Evolutionary conservation across 768 basidiomycete species (phyloP).

Genomic region (Hygrocybe coccinea): DNA sequence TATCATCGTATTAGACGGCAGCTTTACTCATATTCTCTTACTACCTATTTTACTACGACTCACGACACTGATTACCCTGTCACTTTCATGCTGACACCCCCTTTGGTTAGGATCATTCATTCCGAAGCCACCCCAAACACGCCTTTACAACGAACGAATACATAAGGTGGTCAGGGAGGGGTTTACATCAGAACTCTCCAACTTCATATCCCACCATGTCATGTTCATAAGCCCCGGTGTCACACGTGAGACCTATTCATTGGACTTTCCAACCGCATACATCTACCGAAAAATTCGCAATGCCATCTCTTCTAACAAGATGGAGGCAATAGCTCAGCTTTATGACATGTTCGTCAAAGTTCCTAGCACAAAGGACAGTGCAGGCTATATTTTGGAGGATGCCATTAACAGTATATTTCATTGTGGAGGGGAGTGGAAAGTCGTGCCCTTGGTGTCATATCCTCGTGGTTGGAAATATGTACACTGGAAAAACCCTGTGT

Average conservation of each 20-base stretch:
- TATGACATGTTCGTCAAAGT: constrained; percentile 12
- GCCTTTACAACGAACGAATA: background rate
- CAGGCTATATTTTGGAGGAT: constrained; percentile 17
- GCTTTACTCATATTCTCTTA: too few relatives aligned
- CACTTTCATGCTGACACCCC: too few relatives aligned
- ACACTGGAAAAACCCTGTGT: constrained; percentile 11
- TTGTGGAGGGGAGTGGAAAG: constrained; percentile 15
- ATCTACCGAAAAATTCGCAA: constrained; percentile 15
- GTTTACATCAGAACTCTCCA: background rate
- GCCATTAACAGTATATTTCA: constrained; percentile 13
- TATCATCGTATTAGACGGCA: too few relatives aligned
- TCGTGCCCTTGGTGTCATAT: constrained; percentile 9
- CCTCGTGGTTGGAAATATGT: constrained; percentile 10
- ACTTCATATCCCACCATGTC: background rate
- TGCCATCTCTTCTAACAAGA: constrained; percentile 11
- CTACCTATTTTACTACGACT: too few relatives aligned
- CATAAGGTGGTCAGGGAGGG: background rate
- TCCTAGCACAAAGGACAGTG: constrained; percentile 8
- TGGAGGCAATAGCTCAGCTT: constrained; percentile 13
- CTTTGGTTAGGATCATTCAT: too few relatives aligned
- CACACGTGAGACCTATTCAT: background rate
- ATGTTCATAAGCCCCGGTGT: background rate
- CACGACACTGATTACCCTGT: too few relatives aligned
- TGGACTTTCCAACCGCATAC: constrained; percentile 12
- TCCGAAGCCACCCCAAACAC: too few relatives aligned